Base-by-base conservation (phyloP, 2,329 filamentous ascomycete species). In the Alternaria ventricosa region DNA sequence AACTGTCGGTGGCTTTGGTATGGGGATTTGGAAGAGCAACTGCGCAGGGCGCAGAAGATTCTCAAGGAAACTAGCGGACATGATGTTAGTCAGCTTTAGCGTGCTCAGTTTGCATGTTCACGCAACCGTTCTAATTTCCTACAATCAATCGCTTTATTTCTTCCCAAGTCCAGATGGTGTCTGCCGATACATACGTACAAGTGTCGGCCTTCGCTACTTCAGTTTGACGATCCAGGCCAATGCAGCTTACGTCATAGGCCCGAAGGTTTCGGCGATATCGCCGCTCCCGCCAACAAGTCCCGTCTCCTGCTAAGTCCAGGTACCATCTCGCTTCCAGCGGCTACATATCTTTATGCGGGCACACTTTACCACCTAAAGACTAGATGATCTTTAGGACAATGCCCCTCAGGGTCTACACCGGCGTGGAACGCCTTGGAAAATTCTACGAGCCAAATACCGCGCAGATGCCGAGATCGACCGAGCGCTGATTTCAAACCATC, bases 1-100 rank as follows among this genome's bases (percentile, higher is more conserved):
- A 70, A 64, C 25, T 72, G 69, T 53, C 45, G 50, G 12, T 76
- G 71, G 72, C 54, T 78, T 13, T 78, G 76, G 76, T 62, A 75
- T 55, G 69, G 72, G 25, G 74, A 78, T 61, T 55, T 77, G 10
- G 70, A 73, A 44, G 61, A 27, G 12, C 68, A 78, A 36, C 33
- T 75, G 49, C 55, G 62, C 44, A 46, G 50, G 33, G 75, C 74
- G 10, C 70, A 65, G 50, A 54, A 49, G 10, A 41, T 68, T 9
- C 49, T 74, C 1, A 11, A 12, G 3, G 22, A 18, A 20, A 43
- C 12, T 28, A 25, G 15, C 18, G 27, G 13, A 36, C 25, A 49
- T 12, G 46, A 23, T 25, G 46, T 27, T 49, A 25, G 46, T 23
- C 46, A 49, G 46, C 20, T n/a, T 27, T 49, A 27, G 22, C 22